These are phyloP conservation scores for Sambucus nigra DNA, from an alignment of 129 eudicot genomes.

Conservation along the genomic window DNA sequence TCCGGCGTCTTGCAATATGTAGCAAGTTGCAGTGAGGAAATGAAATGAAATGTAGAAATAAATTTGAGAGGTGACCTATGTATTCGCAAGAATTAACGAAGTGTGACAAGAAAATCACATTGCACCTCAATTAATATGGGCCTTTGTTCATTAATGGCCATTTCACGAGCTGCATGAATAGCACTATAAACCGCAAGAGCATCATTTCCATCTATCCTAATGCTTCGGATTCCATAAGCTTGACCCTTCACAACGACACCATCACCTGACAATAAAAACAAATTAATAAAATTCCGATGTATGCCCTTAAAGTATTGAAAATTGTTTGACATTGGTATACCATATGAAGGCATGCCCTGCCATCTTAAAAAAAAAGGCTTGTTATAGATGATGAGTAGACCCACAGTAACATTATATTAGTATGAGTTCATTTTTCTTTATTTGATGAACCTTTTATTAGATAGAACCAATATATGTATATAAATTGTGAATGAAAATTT, in stretches of 20 bases:
- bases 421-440: no score
- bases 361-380: neutral
- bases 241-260: constrained; percentile 72
- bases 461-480: no score
- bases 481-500: no score
- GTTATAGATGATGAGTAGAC: neutral
- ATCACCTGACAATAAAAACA: constrained; percentile 39
- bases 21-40: no score
- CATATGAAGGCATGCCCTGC: neutral
- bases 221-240: constrained; percentile 68
- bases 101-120: neutral
- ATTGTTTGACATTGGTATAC: neutral
- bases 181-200: constrained; percentile 60
- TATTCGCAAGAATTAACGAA: neutral
- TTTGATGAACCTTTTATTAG: no score
- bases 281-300: neutral
- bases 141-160: constrained; percentile 47
- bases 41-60: no score
- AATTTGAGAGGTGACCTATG: no score
- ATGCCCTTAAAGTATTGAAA: no score
- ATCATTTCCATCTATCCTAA: constrained; percentile 78
- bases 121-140: constrained; percentile 69
- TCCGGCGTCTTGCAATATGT: no score
- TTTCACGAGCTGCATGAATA: constrained; percentile 48
- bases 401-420: no score